Evolutionary conservation across 768 basidiomycete species (phyloP).

Genomic region (Macrolepiota dolichaula): DNA sequence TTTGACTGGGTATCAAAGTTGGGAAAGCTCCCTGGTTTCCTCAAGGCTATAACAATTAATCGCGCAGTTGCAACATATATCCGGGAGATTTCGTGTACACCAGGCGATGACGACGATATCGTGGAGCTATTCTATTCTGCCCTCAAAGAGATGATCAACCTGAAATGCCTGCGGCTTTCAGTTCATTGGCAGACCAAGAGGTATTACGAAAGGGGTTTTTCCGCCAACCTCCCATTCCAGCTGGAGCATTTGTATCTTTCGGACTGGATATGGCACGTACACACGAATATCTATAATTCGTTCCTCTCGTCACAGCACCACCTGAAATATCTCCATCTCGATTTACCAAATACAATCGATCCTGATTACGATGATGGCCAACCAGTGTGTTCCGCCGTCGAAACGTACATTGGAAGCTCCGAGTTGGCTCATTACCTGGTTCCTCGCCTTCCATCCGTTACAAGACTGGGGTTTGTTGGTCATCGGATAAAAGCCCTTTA

Average conservation of each 20-base stretch:
- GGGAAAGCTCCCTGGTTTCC: neutral
- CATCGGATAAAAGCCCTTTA: no score
- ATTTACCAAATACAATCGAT: neutral
- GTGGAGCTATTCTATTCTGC: neutral
- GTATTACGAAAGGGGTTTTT: neutral
- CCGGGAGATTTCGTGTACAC: neutral
- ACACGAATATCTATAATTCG: neutral
- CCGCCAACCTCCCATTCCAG: neutral
- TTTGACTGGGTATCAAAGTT: neutral
- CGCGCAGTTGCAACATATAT: neutral
- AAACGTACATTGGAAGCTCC: neutral
- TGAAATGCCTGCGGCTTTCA: neutral
- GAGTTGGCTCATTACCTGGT: no score
- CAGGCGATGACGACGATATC: neutral
- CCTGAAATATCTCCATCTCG: neutral
- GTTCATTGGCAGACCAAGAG: neutral
- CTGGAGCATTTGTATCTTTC: neutral
- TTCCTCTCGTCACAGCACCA: neutral
- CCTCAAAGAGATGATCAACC: neutral
- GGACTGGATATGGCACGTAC: neutral
- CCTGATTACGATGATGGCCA: no score
- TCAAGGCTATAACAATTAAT: neutral
- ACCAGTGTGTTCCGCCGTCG: neutral
- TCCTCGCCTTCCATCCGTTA: no score
- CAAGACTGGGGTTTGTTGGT: neutral